Evolutionary conservation across 768 basidiomycete species (phyloP).

Genomic region (Tulasnella sp.): DNA sequence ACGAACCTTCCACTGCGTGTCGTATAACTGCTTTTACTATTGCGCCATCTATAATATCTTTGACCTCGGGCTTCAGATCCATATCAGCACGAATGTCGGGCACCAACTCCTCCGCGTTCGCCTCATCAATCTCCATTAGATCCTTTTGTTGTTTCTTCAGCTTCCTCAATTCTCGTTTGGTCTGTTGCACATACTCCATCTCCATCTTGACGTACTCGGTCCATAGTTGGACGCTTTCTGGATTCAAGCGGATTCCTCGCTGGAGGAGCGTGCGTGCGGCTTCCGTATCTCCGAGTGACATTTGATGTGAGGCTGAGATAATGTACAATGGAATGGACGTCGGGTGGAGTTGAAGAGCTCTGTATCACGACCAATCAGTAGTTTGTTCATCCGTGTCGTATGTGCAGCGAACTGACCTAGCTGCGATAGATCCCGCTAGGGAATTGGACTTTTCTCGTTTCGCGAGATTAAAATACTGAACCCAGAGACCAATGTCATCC

Average conservation of each 20-base stretch:
- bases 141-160: conserved; percentile 18
- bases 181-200: conserved; percentile 68
- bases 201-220: conserved; percentile 87
- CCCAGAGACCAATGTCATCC: conserved; percentile 75
- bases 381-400: neutral
- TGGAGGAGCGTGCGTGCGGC: conserved; percentile 76
- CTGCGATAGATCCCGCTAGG: conserved; percentile 71
- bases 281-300: conserved; percentile 60
- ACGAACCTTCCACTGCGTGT: conserved; percentile 60
- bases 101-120: conserved; percentile 19
- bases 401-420: conserved; percentile 42
- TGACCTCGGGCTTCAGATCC: conserved; percentile 43
- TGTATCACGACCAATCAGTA: conserved; percentile 23
- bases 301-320: conserved; percentile 72
- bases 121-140: conserved; percentile 20
- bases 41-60: conserved; percentile 62
- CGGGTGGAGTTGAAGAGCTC: conserved; percentile 83
- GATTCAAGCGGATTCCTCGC: conserved; percentile 71
- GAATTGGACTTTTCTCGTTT: conserved; percentile 69
- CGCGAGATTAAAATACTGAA: conserved; percentile 79
- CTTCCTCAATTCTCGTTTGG: conserved; percentile 52
- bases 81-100: conserved; percentile 25
- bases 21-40: conserved; percentile 70
- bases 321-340: conserved; percentile 69
- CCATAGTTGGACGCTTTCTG: conserved; percentile 69